A percentile compares a stretch with the other conserved stretches of the same genome.
phyloP scores from a whole-genome alignment of 768 basidiomycete genomes.

The Agrocybe chaxingu region DNA sequence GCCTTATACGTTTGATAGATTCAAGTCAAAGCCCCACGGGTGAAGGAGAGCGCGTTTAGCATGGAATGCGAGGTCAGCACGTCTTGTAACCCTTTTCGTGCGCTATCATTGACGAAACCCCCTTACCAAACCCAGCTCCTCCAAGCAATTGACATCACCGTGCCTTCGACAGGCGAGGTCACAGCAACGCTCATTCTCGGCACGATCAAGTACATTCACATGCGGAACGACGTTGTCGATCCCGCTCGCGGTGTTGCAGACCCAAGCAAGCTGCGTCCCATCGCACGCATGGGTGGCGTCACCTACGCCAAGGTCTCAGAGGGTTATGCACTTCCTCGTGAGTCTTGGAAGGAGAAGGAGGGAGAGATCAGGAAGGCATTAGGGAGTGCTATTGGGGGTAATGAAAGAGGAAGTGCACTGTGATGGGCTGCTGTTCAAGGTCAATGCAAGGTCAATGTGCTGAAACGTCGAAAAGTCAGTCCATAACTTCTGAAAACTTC shows the following conservation, averaged over 20 bases:
- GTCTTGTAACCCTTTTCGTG: neutral
- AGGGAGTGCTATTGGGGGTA: neutral
- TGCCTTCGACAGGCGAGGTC: conserved; percentile 30
- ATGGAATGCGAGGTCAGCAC: conserved; percentile 54
- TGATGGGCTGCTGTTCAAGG: too few relatives aligned
- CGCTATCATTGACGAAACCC: conserved; percentile 17
- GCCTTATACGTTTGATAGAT: conserved; percentile 20
- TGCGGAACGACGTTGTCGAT: conserved; percentile 50
- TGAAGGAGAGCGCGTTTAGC: conserved; percentile 61
- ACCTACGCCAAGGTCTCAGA: conserved; percentile 37
- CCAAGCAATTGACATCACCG: conserved; percentile 37
- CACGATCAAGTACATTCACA: conserved; percentile 52
- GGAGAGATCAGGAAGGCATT: conserved; percentile 12
- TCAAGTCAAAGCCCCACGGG: conserved; percentile 49
- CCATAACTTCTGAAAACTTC: too few relatives aligned
- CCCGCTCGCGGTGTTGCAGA: conserved; percentile 38
- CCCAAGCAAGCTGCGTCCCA: conserved; percentile 42
- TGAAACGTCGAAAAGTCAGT: too few relatives aligned
- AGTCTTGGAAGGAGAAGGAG: conserved; percentile 47
- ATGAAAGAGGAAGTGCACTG: neutral
- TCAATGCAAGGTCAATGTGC: too few relatives aligned
- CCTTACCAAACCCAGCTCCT: conserved; percentile 33
- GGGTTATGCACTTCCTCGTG: conserved; percentile 57
- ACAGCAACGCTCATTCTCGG: conserved; percentile 47
- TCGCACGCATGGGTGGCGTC: conserved; percentile 53